Evolutionary conservation across 2,329 filamentous ascomycete species (phyloP), one percentile per base, ranked within the genome.

Genomic region (Hymenoscyphus linearis): DNA sequence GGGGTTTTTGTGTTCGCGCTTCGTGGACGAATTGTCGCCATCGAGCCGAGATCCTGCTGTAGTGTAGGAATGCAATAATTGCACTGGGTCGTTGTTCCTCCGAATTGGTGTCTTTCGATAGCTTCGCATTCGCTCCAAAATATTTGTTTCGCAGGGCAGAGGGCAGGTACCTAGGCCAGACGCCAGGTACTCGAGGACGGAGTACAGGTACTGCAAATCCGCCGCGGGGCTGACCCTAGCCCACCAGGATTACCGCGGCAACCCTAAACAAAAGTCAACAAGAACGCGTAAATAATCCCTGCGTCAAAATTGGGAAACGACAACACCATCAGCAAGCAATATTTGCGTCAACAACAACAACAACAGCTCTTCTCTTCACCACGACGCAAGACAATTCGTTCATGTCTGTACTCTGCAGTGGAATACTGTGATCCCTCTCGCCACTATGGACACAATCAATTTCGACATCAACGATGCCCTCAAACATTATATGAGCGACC

Each of bases 391-490:
- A 13, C 47, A 44, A 52, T 63, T 62, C 57, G 57, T 66, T 66
- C 40, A 69, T 69, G 66, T 62, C 55, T 62, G 57, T 59, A 60
- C 25, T 58, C 47, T 47, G 62, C 60, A 60, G 61, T 57, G 22
- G 26, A 55, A 59, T 57, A 59, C 55, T 61, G 64, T 63, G 57
- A 64, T 18, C 58, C 50, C 57, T 54, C 55, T 63, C 64, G 60
- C 72, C 70, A 75, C 66, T 74, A 88, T 88, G 86, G 88, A 81
- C 72, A 89, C 89, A 79, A 84, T 92, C 74, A 84, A 88, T 72
- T 99, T 99, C 78, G 91, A 98, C 76, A 91, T 99, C 76, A 96
- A 97, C 75, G 89, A 96, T 79, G 91, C 92, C 67, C 88, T 98
- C 76, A 97, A 96, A 81, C 85, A 91, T 74, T 99, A 97, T 78